Percentiles rank a stretch among this genome's conserved stretches.
Evolutionary conservation across 2,329 filamentous ascomycete genomes (phyloP).

Genomic region (Claviceps cyperi): DNA sequence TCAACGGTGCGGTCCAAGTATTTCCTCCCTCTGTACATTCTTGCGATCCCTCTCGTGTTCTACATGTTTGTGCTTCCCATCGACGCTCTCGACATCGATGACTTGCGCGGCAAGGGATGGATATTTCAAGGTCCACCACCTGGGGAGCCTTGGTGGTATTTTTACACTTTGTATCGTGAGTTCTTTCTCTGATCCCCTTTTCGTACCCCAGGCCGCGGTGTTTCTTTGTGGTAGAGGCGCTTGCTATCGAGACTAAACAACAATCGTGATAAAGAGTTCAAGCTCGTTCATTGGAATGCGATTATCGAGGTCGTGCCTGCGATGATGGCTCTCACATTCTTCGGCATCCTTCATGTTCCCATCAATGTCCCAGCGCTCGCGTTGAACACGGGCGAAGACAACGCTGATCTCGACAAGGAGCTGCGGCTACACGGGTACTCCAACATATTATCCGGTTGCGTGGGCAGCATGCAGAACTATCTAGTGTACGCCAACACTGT

Average conservation of each 20-base stretch:
- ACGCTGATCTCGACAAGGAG: conserved; percentile 81
- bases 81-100: conserved; percentile 50
- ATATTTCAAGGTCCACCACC: conserved; percentile 77
- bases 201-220: not conserved
- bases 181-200: not conserved
- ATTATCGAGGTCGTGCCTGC: conserved; percentile 75
- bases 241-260: not conserved
- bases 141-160: conserved; percentile 90
- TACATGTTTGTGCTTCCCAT: conserved; percentile 63
- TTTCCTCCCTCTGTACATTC: conserved; percentile 75
- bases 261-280: conserved; percentile 45
- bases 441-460: conserved; percentile 74
- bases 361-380: conserved; percentile 95
- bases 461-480: conserved; percentile 91
- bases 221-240: not conserved
- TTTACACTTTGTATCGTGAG: conserved; percentile 88
- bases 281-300: conserved; percentile 68
- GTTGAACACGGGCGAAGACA: conserved; percentile 80
- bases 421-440: conserved; percentile 86
- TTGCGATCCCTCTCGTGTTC: conserved; percentile 61
- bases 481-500: conserved; percentile 94
- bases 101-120: conserved; percentile 65
- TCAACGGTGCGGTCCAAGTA: conserved; percentile 67
- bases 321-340: conserved; percentile 95
- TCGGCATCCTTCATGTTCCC: conserved; percentile 89